Conservation (phyloP, 768 basidiomycete genomes). For the Lactifluus subvellereus region DNA sequence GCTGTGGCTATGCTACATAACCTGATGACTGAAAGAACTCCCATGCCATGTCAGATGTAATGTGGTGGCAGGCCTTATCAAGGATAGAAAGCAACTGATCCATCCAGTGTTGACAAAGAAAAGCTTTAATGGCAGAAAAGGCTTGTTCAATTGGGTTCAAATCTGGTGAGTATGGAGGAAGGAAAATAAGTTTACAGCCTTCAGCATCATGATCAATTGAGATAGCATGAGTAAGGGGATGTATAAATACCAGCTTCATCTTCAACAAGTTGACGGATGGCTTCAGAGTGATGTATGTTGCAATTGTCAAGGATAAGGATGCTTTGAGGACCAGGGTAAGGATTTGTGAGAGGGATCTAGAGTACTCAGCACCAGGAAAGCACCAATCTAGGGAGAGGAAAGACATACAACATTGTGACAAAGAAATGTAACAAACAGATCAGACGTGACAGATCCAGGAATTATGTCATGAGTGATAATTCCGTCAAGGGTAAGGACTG, state of each 20-base stretch:
- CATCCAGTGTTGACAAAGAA: neutral
- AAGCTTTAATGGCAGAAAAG: neutral
- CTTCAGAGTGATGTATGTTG: constrained; percentile 38
- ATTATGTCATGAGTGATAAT: constrained; percentile 24
- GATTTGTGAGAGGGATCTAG: constrained; percentile 30
- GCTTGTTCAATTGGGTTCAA: neutral
- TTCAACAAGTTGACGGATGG: constrained; percentile 32
- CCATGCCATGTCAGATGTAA: neutral
- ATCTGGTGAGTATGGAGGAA: neutral
- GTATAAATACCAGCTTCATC: constrained; percentile 12
- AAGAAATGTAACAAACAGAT: constrained; percentile 31
- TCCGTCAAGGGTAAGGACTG: constrained; percentile 19
- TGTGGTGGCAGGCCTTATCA: neutral
- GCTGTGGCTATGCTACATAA: neutral
- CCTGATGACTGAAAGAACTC: neutral
- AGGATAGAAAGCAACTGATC: neutral
- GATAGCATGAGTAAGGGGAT: too few species aligned
- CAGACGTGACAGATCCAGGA: constrained; percentile 32
- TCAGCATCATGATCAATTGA: too few species aligned
- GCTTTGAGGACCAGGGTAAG: constrained; percentile 34
- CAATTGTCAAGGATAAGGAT: constrained; percentile 39
- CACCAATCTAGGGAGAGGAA: too few species aligned
- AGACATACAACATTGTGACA: too few species aligned
- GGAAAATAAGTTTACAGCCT: neutral
- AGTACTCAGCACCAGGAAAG: neutral